Base-by-base conservation (phyloP, 2,329 filamentous ascomycete species). In the Cercospora canescens region DNA sequence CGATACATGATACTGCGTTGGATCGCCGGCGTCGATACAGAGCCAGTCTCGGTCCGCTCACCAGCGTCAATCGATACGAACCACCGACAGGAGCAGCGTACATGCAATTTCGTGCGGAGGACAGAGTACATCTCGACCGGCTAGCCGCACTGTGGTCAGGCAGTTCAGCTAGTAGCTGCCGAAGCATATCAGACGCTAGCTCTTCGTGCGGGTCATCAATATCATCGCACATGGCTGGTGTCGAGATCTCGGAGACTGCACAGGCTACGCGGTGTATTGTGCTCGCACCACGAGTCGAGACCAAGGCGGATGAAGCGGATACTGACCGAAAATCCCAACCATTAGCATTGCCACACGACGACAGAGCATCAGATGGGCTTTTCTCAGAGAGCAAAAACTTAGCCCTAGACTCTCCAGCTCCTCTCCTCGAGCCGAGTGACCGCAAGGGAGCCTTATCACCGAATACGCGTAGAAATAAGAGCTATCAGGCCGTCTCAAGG, bases 141-240 rank as follows among this genome's bases (percentile, higher is more conserved):
- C 9, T 41, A 35, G 52, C 58, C 39, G 18, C 58, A 7, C 39
- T 50, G 9, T 50, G 37, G 39, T 60, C 58, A 11, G 50, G 16
- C n/a, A 50, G 37, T 24, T 56, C 52, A 24, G 52, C n/a, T 11
- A 60, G 58, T 18, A 60, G 58, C 39, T 60, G 58, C 28, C 11
- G 58, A 7, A 60, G 58, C 41, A 30, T 60, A 14, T 60, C 58
- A 52, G 39, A 50, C n/a, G 21, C 28, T 14, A 60, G 58, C 26
- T 32, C 41, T 16, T 48, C 58, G 14, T 60, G 58, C 24, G 41
- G 41, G 35, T 60, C 58, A 16, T 60, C 58, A 7, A 35, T 60
- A 50, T 60, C 58, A 24, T 60, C 39, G 28, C 58, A 41, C n/a
- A 21, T 60, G 35, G 52, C 16, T 18, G 28, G 9, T n/a, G 8